Evolutionary conservation across 2,329 filamentous ascomycete genomes (phyloP).

Genomic region (Leptographium wingfieldii): DNA sequence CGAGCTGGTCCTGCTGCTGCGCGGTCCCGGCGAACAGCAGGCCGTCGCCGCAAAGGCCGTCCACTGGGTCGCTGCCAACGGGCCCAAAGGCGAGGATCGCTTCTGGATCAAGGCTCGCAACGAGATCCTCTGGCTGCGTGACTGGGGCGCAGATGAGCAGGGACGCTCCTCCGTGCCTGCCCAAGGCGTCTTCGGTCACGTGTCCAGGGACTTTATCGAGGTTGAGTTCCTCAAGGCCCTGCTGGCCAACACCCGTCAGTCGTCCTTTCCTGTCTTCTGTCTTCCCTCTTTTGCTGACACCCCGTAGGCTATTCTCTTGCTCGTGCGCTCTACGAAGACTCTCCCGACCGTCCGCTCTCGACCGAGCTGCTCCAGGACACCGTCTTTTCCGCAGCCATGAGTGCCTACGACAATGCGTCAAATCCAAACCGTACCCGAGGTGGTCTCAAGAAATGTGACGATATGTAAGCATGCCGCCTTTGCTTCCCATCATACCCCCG

Average conservation of each 20-base stretch:
- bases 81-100: slow-evolving; percentile 46
- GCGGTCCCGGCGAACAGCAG: slow-evolving; percentile 53
- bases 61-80: slow-evolving; percentile 33
- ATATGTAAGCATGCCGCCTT: slow-evolving; percentile 42
- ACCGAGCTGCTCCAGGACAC: slow-evolving; percentile 42
- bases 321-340: slow-evolving; percentile 46
- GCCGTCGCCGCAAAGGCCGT: slow-evolving; percentile 46
- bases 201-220: slow-evolving; percentile 52
- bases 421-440: slow-evolving; percentile 69
- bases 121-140: slow-evolving; percentile 60
- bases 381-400: slow-evolving; percentile 50
- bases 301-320: slow-evolving; percentile 47
- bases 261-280: not conserved
- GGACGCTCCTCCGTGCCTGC: slow-evolving; percentile 13
- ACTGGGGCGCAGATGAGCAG: slow-evolving; percentile 48
- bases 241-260: slow-evolving; percentile 46
- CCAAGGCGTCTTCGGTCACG: slow-evolving; percentile 43
- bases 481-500: not conserved
- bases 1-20: slow-evolving; percentile 51
- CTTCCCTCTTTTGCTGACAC: not conserved
- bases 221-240: slow-evolving; percentile 58
- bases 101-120: slow-evolving; percentile 50
- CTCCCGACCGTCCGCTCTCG: slow-evolving; percentile 34
- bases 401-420: slow-evolving; percentile 67
- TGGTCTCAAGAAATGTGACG: slow-evolving; percentile 63